Conservation (phyloP, 2,329 filamentous ascomycete species). For the Periconia macrospinosa region DNA sequence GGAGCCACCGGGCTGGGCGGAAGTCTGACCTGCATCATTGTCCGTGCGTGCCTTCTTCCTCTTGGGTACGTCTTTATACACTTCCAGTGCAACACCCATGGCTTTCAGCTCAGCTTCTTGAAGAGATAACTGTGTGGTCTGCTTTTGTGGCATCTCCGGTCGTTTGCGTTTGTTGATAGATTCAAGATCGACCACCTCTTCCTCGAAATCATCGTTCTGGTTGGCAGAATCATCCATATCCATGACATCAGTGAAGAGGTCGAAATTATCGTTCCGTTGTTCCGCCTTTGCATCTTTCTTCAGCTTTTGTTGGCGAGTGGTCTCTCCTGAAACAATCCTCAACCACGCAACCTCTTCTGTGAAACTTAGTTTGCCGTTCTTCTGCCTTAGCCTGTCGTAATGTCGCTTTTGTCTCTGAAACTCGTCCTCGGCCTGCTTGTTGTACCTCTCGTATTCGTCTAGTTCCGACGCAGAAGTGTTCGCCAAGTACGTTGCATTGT, state of each 20-base stretch:
- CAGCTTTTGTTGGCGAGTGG: slow-evolving; percentile 15
- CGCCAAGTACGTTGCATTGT: background rate
- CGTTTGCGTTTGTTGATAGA: background rate
- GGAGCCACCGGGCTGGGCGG: background rate
- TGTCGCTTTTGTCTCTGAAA: slow-evolving; percentile 21
- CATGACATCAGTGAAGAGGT: background rate
- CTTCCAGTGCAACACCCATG: slow-evolving; percentile 36
- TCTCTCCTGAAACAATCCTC: slow-evolving; percentile 23
- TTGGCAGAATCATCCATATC: background rate
- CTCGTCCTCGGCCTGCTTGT: slow-evolving; percentile 13
- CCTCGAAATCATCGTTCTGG: background rate
- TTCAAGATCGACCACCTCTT: background rate
- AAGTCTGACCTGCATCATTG: background rate
- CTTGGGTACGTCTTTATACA: slow-evolving; percentile 17
- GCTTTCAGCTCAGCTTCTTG: slow-evolving; percentile 29
- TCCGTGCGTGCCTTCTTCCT: slow-evolving; percentile 20
- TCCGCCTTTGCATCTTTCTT: slow-evolving; percentile 13
- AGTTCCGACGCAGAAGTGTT: background rate
- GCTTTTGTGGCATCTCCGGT: background rate
- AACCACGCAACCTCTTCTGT: slow-evolving; percentile 33
- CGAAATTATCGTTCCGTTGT: background rate
- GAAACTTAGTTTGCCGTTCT: slow-evolving; percentile 23
- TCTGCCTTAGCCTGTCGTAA: slow-evolving; percentile 21
- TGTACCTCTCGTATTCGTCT: background rate
- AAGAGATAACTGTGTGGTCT: slow-evolving; percentile 11